These are phyloP conservation scores for Penicillium canescens DNA, from an alignment of 495 filamentous ascomycete genomes.

Conservation along the genomic window DNA sequence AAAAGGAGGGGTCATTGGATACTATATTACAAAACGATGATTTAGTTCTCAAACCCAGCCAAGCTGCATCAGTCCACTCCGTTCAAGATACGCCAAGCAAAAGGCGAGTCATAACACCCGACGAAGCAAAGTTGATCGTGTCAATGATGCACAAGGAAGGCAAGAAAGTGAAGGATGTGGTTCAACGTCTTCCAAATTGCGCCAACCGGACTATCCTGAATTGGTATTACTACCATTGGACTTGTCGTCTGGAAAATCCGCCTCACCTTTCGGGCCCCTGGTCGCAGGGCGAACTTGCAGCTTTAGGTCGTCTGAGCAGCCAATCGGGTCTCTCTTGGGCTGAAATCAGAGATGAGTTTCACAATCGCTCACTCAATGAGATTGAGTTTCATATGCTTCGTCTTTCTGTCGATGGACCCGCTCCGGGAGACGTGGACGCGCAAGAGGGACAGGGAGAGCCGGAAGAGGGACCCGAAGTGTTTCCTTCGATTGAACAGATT, in stretches of 20 bases:
- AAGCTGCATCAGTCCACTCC: background rate
- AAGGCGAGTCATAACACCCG: slow-evolving; percentile 25
- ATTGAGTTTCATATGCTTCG: slow-evolving; percentile 42
- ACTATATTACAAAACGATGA: background rate
- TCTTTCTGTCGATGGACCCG: slow-evolving; percentile 27
- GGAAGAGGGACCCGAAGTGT: background rate
- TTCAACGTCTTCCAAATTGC: slow-evolving; percentile 27
- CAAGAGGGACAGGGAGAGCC: background rate
- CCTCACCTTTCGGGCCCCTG: slow-evolving; percentile 33
- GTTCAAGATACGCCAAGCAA: slow-evolving; percentile 18
- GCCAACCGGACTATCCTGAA: slow-evolving; percentile 19
- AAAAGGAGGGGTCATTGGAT: background rate
- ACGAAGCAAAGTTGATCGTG: slow-evolving; percentile 36
- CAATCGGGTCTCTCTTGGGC: slow-evolving; percentile 35
- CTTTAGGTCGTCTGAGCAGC: slow-evolving; percentile 27
- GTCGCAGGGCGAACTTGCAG: slow-evolving; percentile 32
- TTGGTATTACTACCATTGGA: slow-evolving; percentile 39
- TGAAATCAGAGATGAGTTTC: slow-evolving; percentile 29
- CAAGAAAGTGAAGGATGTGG: slow-evolving; percentile 35
- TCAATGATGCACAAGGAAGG: slow-evolving; percentile 31
- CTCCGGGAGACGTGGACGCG: background rate
- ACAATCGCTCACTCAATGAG: slow-evolving; percentile 32
- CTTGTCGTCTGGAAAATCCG: slow-evolving; percentile 29
- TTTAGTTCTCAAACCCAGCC: slow-evolving; percentile 1
- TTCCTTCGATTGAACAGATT: too few relatives aligned